Percentiles rank a stretch among this genome's conserved stretches.
phyloP scores from a whole-genome alignment of 345 rosid species.

The Durio zibethinus region DNA sequence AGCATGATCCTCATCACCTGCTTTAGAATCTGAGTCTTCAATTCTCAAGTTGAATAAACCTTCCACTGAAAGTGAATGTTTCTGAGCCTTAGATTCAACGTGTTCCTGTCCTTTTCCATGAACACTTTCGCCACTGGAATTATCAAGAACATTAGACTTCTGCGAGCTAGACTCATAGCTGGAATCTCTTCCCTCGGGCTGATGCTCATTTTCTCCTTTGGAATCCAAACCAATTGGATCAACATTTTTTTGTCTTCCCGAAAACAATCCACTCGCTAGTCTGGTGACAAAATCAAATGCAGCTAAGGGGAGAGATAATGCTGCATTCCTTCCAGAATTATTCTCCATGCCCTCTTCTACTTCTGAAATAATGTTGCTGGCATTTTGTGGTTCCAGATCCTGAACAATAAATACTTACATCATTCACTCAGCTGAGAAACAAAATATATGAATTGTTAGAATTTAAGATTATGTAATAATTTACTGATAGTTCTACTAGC shows the following conservation, averaged over 20 bases:
- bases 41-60: constrained; percentile 27
- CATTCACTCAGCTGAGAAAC: constrained; percentile 17
- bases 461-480: neutral
- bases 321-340: constrained; percentile 61
- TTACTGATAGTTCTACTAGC: constrained; percentile 3
- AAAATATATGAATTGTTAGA: constrained; percentile 7
- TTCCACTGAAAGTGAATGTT: constrained; percentile 35
- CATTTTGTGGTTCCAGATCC: constrained; percentile 46
- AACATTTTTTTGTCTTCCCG: constrained; percentile 55
- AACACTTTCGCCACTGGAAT: constrained; percentile 30
- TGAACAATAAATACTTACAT: constrained; percentile 32
- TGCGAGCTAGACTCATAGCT: constrained; percentile 43
- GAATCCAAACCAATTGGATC: constrained; percentile 45
- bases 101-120: constrained; percentile 30
- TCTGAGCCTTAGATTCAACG: constrained; percentile 27
- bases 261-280: constrained; percentile 80
- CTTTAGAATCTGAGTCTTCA: constrained; percentile 34
- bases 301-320: constrained; percentile 79
- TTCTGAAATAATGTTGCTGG: constrained; percentile 36
- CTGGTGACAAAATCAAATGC: constrained; percentile 83
- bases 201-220: constrained; percentile 41
- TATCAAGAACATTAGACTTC: constrained; percentile 36
- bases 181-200: constrained; percentile 36
- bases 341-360: constrained; percentile 37
- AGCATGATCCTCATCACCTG: constrained; percentile 33